A percentile compares a stretch with the other conserved stretches of the same genome.
These are phyloP conservation scores for Brassica carinata DNA, from an alignment of 345 rosid species.

Conservation along the genomic window DNA sequence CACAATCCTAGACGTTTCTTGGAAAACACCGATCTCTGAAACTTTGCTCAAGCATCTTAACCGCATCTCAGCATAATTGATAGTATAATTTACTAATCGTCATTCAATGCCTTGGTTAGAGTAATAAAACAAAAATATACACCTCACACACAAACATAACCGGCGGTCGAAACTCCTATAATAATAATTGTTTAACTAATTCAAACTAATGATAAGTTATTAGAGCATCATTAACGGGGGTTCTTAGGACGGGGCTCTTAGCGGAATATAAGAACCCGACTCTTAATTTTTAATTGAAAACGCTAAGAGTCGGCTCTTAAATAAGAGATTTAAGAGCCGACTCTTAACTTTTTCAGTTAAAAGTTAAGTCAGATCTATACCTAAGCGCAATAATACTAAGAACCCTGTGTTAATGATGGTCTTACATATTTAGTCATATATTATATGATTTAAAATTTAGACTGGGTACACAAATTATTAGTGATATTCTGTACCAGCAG, in stretches of 20 bases:
- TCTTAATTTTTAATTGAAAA: too few relatives aligned
- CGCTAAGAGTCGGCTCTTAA: too few relatives aligned
- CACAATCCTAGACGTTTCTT: not conserved
- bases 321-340: too few relatives aligned
- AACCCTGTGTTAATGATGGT: too few relatives aligned
- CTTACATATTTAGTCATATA: not conserved
- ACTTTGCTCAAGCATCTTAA: not conserved
- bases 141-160: slow-evolving; percentile 16
- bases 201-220: slow-evolving; percentile 7
- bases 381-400: too few relatives aligned
- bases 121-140: not conserved
- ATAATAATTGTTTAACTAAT: not conserved
- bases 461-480: not conserved
- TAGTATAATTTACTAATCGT: not conserved
- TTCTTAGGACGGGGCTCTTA: too few relatives aligned
- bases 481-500: too few relatives aligned
- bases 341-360: too few relatives aligned
- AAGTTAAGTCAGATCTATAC: too few relatives aligned
- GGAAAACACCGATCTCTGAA: not conserved
- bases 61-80: not conserved
- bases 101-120: not conserved
- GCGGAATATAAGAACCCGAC: too few relatives aligned
- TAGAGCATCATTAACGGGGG: too few relatives aligned
- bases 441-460: not conserved
- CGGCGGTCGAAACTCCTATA: not conserved